These are phyloP conservation scores for Aspergillus saccharolyticus DNA, from an alignment of 495 filamentous ascomycete genomes.

Conservation along the genomic window DNA sequence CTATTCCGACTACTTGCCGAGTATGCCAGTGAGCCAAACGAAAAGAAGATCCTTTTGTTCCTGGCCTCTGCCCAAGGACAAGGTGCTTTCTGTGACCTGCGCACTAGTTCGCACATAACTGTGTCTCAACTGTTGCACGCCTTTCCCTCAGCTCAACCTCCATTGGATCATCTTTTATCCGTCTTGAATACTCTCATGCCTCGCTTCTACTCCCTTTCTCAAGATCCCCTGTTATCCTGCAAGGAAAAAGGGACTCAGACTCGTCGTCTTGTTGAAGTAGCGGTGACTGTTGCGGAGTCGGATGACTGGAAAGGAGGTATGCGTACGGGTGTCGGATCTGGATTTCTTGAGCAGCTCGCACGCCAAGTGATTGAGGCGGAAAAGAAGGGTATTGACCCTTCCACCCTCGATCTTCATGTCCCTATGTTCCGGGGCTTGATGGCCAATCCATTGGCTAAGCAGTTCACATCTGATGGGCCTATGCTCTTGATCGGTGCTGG, in stretches of 20 bases:
- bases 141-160: constrained; percentile 86
- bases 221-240: constrained; percentile 84
- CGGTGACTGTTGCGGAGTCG: constrained; percentile 87
- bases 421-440: constrained; percentile 99
- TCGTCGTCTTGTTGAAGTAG: constrained; percentile 86
- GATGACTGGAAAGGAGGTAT: constrained; percentile 66
- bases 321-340: constrained; percentile 69
- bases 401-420: constrained; percentile 58
- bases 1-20: constrained; percentile 85
- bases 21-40: constrained; percentile 68
- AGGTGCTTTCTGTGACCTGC: constrained; percentile 88
- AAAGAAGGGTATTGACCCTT: constrained; percentile 45
- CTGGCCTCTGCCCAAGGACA: constrained; percentile 89
- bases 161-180: constrained; percentile 73
- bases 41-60: constrained; percentile 82
- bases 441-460: constrained; percentile 87
- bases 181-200: constrained; percentile 86
- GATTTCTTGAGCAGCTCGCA: constrained; percentile 82
- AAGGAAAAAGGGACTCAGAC: constrained; percentile 59
- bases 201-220: constrained; percentile 95
- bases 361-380: constrained; percentile 61
- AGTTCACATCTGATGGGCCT: constrained; percentile 86
- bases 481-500: constrained; percentile 97
- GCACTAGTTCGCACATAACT: constrained; percentile 80
- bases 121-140: constrained; percentile 81